These are phyloP conservation scores for Quercus ilex DNA, from an alignment of 306 rosid genomes.

Conservation along the genomic window DNA sequence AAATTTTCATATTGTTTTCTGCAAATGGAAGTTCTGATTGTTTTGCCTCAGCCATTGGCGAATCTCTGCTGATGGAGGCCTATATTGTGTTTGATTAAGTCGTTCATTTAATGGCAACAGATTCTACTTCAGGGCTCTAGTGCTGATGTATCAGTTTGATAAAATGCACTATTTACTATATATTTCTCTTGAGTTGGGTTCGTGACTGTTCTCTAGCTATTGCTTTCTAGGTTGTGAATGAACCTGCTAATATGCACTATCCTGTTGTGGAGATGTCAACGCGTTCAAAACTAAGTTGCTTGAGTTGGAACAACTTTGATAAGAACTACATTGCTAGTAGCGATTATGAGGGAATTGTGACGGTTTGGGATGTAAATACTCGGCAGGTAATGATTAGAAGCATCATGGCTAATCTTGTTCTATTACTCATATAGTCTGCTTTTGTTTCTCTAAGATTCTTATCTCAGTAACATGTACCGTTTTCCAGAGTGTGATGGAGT, in stretches of 20 bases:
- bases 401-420: not conserved
- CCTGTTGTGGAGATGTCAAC: constrained; percentile 97
- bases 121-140: not conserved
- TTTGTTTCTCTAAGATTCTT: constrained; percentile 7
- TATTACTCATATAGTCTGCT: not conserved
- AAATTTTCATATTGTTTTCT: not conserved
- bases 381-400: constrained; percentile 63
- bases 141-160: not conserved
- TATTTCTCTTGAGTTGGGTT: not conserved
- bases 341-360: constrained; percentile 95
- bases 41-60: not conserved
- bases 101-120: not conserved
- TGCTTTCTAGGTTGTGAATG: constrained; percentile 78
- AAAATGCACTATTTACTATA: not conserved
- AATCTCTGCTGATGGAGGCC: not conserved
- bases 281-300: constrained; percentile 95
- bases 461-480: constrained; percentile 13
- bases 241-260: constrained; percentile 80
- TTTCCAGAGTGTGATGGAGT: constrained; percentile 89
- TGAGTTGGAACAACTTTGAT: constrained; percentile 92
- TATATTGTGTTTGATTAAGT: not conserved
- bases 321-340: constrained; percentile 97
- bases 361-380: constrained; percentile 94
- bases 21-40: not conserved
- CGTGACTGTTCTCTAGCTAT: constrained; percentile 15